Conservation (phyloP, 164 flowering plant species). For the Stephania japonica region DNA sequence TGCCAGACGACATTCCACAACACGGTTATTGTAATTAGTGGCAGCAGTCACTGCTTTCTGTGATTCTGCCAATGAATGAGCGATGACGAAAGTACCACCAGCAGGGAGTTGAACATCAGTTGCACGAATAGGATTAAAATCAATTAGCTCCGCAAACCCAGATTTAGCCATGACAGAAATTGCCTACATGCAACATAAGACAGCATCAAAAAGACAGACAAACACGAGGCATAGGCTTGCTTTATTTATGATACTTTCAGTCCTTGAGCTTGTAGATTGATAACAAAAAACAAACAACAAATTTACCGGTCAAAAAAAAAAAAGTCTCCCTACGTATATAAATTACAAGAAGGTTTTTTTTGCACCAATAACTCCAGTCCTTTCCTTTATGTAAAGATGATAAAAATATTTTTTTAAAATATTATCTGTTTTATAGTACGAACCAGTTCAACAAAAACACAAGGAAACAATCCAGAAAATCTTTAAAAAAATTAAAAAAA, state of each 20-base stretch:
- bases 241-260: not conserved
- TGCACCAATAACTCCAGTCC: no score
- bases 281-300: not conserved
- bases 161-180: conserved; percentile 93
- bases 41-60: conserved; percentile 98
- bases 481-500: no score
- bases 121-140: conserved; percentile 91
- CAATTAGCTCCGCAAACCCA: conserved; percentile 93
- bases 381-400: no score
- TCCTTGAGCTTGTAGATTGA: not conserved
- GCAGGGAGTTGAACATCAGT: conserved; percentile 96
- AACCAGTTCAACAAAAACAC: no score
- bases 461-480: no score
- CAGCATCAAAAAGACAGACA: not conserved
- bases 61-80: conserved; percentile 92
- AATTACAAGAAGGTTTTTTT: no score
- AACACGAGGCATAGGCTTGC: not conserved
- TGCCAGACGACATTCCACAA: conserved; percentile 93
- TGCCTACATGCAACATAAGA: conserved; percentile 46
- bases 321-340: not conserved
- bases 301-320: not conserved
- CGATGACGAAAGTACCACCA: conserved; percentile 88
- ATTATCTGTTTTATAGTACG: no score
- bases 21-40: conserved; percentile 91
- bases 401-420: no score